A percentile compares a stretch with the other conserved stretches of the same genome.
phyloP scores from a whole-genome alignment of 371 early-diverging fungal species.

The Zychaea mexicana region DNA sequence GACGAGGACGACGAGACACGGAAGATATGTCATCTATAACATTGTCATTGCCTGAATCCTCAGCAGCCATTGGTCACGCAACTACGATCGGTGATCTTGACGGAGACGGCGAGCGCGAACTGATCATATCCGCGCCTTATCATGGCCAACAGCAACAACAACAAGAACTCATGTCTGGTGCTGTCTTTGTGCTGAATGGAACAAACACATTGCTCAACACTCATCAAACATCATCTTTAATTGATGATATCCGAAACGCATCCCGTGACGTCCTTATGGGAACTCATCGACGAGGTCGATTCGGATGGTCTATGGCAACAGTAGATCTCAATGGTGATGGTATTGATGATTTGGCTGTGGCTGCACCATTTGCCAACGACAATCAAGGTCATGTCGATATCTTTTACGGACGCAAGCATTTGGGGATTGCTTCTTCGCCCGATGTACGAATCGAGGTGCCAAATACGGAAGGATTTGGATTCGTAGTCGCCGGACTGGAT shows the following conservation, averaged over 20 bases:
- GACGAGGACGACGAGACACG: constrained; percentile 1
- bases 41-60: constrained; percentile 48
- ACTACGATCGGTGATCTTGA: constrained; percentile 71
- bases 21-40: constrained; percentile 21
- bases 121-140: constrained; percentile 80
- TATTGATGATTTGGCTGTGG: constrained; percentile 83
- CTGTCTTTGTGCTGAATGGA: constrained; percentile 58
- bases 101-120: constrained; percentile 57
- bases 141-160: constrained; percentile 6
- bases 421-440: constrained; percentile 45
- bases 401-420: constrained; percentile 63
- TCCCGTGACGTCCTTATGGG: constrained; percentile 33
- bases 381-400: constrained; percentile 57
- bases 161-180: constrained; percentile 51
- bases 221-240: not conserved
- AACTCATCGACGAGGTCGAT: constrained; percentile 51
- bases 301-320: constrained; percentile 75
- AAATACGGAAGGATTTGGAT: constrained; percentile 53
- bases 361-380: constrained; percentile 64
- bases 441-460: constrained; percentile 40
- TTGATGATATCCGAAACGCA: constrained; percentile 34
- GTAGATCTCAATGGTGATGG: constrained; percentile 87
- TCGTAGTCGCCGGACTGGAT: constrained; percentile 60
- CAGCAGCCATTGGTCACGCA: constrained; percentile 69
- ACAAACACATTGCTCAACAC: constrained; percentile 2